These are phyloP conservation scores for Plectosphaerella sp. DNA, from an alignment of 2,329 filamentous ascomycete species.

Conservation along the genomic window DNA sequence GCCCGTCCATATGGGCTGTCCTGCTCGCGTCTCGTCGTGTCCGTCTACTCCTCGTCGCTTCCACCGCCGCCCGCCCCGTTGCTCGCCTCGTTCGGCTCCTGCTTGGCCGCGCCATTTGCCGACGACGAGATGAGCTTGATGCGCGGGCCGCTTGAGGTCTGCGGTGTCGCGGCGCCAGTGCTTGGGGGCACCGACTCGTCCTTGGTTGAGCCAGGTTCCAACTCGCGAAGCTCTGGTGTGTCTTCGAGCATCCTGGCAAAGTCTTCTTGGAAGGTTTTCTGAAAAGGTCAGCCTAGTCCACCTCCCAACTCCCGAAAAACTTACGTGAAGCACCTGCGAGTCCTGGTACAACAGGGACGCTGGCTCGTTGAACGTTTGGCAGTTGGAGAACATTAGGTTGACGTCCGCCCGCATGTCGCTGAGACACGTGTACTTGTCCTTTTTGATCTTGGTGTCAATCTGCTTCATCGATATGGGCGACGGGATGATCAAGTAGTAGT, in stretches of 20 bases:
- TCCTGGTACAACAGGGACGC: slow-evolving; percentile 88
- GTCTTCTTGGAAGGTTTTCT: slow-evolving; percentile 39
- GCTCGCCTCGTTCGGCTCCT: slow-evolving; percentile 21
- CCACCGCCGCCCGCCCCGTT: slow-evolving; percentile 27
- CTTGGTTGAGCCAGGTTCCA: slow-evolving; percentile 43
- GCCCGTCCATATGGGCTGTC: neutral
- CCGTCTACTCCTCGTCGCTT: slow-evolving; percentile 47
- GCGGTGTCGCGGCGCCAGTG: slow-evolving; percentile 59
- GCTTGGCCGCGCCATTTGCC: slow-evolving; percentile 22
- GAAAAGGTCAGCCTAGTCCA: neutral
- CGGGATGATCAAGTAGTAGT: slow-evolving; percentile 92
- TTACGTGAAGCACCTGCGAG: slow-evolving; percentile 87
- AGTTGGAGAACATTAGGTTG: slow-evolving; percentile 81
- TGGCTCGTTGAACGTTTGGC: slow-evolving; percentile 94
- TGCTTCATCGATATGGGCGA: slow-evolving; percentile 94
- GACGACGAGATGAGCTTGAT: slow-evolving; percentile 63
- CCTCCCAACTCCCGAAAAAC: neutral
- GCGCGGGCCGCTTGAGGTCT: slow-evolving; percentile 50
- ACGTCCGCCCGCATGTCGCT: slow-evolving; percentile 81
- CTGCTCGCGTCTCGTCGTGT: neutral
- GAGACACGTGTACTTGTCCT: slow-evolving; percentile 82
- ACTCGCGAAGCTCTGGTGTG: slow-evolving; percentile 50
- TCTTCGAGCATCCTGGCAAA: slow-evolving; percentile 49
- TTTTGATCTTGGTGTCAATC: slow-evolving; percentile 93
- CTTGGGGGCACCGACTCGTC: slow-evolving; percentile 44